Conservation (phyloP, 192 early-diverging fungal species). For the Paraglomus brasilianum region DNA sequence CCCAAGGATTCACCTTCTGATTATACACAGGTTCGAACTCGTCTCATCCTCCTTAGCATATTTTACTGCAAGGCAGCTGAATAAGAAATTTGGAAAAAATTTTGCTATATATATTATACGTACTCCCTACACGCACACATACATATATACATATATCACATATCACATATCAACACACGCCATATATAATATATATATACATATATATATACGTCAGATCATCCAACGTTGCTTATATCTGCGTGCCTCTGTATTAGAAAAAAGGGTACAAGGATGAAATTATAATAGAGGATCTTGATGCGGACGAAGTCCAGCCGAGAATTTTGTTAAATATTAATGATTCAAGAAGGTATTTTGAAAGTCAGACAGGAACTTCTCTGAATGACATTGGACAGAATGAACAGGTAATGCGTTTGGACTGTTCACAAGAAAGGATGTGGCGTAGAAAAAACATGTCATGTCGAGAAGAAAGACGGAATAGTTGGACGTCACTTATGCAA, state of each 20-base stretch:
- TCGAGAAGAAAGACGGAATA: neutral
- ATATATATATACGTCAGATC: conserved; percentile 11
- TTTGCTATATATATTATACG: neutral
- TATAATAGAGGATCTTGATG: conserved; percentile 67
- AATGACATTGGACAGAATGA: conserved; percentile 32
- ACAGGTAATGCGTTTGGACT: no score
- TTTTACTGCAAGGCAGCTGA: conserved; percentile 22
- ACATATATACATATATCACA: neutral
- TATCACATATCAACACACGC: neutral
- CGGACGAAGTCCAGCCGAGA: conserved; percentile 44
- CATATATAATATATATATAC: conserved; percentile 1
- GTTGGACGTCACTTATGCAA: neutral
- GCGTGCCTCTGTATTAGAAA: conserved; percentile 38
- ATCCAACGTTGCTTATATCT: neutral
- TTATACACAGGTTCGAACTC: no score
- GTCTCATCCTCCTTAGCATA: neutral
- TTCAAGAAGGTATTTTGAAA: conserved; percentile 73
- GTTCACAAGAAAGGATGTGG: conserved; percentile 8
- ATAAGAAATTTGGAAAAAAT: neutral
- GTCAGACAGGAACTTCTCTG: conserved; percentile 46
- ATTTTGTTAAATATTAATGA: conserved; percentile 74
- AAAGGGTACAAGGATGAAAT: conserved; percentile 58
- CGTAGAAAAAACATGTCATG: neutral
- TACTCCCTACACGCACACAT: neutral
- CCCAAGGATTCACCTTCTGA: no score